Conservation (phyloP, 2,329 filamentous ascomycete genomes). For the Aspergillus flavus region DNA sequence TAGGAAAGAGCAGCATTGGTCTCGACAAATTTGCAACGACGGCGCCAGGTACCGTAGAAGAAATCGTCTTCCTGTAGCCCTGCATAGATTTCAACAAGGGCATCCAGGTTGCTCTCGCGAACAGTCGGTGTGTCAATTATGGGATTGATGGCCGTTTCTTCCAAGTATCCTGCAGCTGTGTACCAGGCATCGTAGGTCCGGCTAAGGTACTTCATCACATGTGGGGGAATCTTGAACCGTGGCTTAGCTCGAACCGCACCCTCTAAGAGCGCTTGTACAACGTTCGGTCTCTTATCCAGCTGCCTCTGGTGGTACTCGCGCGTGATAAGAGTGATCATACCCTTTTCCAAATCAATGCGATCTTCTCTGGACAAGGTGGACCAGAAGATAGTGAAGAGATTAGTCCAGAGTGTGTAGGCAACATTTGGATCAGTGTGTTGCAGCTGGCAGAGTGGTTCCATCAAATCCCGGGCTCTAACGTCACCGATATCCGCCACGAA, state of each 20-base stretch:
- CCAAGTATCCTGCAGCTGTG: constrained; percentile 84
- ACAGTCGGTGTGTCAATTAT: constrained; percentile 81
- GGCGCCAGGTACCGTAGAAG: constrained; percentile 96
- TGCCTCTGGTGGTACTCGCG: constrained; percentile 96
- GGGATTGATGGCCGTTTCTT: constrained; percentile 83
- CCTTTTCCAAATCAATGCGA: constrained; percentile 84
- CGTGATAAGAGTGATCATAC: constrained; percentile 84
- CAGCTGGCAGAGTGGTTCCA: constrained; percentile 87
- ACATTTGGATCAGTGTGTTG: constrained; percentile 85
- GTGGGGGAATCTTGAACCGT: constrained; percentile 87
- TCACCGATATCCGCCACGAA: constrained; percentile 84
- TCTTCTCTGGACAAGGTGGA: constrained; percentile 85
- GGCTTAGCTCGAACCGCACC: constrained; percentile 83
- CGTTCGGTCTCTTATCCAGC: constrained; percentile 92
- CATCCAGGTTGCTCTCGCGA: constrained; percentile 92
- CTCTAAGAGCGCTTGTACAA: constrained; percentile 87
- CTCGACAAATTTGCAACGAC: constrained; percentile 93
- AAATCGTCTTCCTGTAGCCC: constrained; percentile 91
- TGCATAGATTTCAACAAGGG: constrained; percentile 89
- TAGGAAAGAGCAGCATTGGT: constrained; percentile 97
- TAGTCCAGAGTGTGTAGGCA: constrained; percentile 86
- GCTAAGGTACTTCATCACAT: constrained; percentile 93
- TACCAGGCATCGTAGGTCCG: constrained; percentile 98
- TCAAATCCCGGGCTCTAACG: constrained; percentile 81
- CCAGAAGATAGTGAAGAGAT: constrained; percentile 92